Evolutionary conservation across 495 filamentous ascomycete species (phyloP).

Genomic region (Annulohypoxylon moriforme): DNA sequence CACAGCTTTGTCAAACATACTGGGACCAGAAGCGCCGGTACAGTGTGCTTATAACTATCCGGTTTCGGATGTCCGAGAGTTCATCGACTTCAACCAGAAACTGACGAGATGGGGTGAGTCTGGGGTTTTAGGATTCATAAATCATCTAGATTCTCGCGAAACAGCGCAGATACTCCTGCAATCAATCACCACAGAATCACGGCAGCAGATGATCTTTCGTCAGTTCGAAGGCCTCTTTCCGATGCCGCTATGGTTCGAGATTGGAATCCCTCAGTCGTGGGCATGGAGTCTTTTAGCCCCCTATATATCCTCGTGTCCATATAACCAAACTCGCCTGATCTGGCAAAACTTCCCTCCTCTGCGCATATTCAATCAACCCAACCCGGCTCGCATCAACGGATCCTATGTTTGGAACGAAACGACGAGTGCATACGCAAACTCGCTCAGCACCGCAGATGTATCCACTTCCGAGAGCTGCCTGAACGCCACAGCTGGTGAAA

Average conservation of each 20-base stretch:
- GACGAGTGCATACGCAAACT: slow-evolving; percentile 60
- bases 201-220: slow-evolving; percentile 90
- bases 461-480: slow-evolving; percentile 60
- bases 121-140: slow-evolving; percentile 86
- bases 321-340: slow-evolving; percentile 76
- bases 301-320: slow-evolving; percentile 83
- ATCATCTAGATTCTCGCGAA: slow-evolving; percentile 81
- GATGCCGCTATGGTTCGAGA: slow-evolving; percentile 87
- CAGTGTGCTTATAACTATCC: slow-evolving; percentile 89
- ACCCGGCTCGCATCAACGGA: slow-evolving; percentile 70
- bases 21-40: slow-evolving; percentile 76
- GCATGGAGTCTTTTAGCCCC: slow-evolving; percentile 87
- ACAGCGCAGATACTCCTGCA: slow-evolving; percentile 78
- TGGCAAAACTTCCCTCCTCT: slow-evolving; percentile 93
- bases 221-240: slow-evolving; percentile 87
- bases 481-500: slow-evolving; percentile 59
- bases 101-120: slow-evolving; percentile 84
- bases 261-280: slow-evolving; percentile 86
- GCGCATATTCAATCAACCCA: slow-evolving; percentile 80
- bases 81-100: slow-evolving; percentile 87
- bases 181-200: slow-evolving; percentile 83
- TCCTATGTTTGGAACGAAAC: slow-evolving; percentile 67
- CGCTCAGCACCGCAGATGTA: slow-evolving; percentile 52
- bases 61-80: slow-evolving; percentile 79
- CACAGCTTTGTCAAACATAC: slow-evolving; percentile 82